Base-by-base conservation (phyloP, 1,284 basidiomycete genomes). In the Sporisorium sorghi region DNA sequence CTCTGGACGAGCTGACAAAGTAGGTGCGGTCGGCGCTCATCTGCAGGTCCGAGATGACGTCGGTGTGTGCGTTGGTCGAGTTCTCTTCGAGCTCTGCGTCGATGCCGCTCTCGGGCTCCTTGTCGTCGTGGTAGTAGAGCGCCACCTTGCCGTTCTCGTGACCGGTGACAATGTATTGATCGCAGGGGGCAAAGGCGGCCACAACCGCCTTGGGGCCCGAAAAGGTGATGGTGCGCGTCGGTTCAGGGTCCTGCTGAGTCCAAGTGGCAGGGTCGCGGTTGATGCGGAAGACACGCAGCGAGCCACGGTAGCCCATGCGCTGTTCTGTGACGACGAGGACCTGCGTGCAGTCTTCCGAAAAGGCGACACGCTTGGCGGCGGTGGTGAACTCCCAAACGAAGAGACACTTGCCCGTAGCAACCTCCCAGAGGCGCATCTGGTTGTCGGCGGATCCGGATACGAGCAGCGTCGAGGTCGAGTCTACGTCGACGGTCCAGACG, bases 401-500 rank as follows among this genome's bases (percentile, higher is more conserved):
- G 43, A 85, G 87, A 83, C 93, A 95, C 86, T 95, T 93, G 70
- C 96, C 97, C 2, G 91, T 92, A 58, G 90, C 87, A 28, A 97
- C 92, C 58, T 90, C 89, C 96, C 96, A 99, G 24, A 99, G 88
- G 73, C 91, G 90, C 87, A 99, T 90, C 55, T 90, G 89, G 86
- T 97, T 99, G 87, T 99, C 96, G 42, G 88, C 88, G 15, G 88
- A 88, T 15, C 96, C 96, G 10, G 95, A 93, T 32, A 98, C 88
- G 78, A 98, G 88, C 85, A 91, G 93, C 83, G 88, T 89, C 65
- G 94, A 92, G 86, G 93, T 89, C 42, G 91, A 90, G 87, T 99
- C 96, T 63, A 94, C 90, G 85, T 97, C 95, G 76, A 97, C 90
- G 63, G 93, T 94, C 96, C 97, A 98, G 35, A 99, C 93, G 2